A percentile compares a stretch with the other conserved stretches of the same genome.
These are phyloP conservation scores for Aspergillus intermedius DNA, from an alignment of 2,329 filamentous ascomycete species.

Conservation along the genomic window DNA sequence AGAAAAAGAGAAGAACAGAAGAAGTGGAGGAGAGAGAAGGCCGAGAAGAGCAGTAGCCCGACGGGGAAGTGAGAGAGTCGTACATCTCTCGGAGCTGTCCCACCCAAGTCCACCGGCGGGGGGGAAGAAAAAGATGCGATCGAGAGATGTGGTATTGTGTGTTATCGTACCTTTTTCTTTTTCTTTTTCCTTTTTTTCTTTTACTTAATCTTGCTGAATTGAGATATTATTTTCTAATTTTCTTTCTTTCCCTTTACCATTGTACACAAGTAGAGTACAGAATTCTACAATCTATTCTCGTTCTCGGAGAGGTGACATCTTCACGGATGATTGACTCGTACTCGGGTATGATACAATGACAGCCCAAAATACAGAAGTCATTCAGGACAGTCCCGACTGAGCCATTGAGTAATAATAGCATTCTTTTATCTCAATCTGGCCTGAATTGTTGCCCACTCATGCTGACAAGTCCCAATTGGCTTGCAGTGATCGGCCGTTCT, in stretches of 20 bases:
- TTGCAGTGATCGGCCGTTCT: not conserved
- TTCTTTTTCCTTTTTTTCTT: too few species aligned
- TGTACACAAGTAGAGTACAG: too few species aligned
- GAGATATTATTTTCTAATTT: not conserved
- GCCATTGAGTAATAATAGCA: not conserved
- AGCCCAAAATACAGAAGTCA: too few species aligned
- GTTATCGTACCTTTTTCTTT: not conserved
- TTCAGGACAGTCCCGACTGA: too few species aligned
- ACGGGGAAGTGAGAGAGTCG: not conserved
- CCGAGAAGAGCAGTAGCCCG: not conserved
- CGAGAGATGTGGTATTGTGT: not conserved
- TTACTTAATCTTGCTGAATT: too few species aligned
- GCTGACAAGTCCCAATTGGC: too few species aligned
- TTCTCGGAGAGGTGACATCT: too few species aligned
- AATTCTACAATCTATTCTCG: too few species aligned
- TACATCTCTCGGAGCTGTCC: conserved; percentile 1
- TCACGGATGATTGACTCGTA: too few species aligned
- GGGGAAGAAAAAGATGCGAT: not conserved
- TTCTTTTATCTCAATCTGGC: too few species aligned
- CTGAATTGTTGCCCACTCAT: too few species aligned
- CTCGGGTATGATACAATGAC: too few species aligned
- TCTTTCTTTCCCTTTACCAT: not conserved
- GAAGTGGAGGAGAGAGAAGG: not conserved
- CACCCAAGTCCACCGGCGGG: not conserved
- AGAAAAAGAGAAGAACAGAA: not conserved